Percentiles rank a stretch among this genome's conserved stretches.
phyloP scores from a whole-genome alignment of 208 protist species.

The Baffinella frigidus region DNA sequence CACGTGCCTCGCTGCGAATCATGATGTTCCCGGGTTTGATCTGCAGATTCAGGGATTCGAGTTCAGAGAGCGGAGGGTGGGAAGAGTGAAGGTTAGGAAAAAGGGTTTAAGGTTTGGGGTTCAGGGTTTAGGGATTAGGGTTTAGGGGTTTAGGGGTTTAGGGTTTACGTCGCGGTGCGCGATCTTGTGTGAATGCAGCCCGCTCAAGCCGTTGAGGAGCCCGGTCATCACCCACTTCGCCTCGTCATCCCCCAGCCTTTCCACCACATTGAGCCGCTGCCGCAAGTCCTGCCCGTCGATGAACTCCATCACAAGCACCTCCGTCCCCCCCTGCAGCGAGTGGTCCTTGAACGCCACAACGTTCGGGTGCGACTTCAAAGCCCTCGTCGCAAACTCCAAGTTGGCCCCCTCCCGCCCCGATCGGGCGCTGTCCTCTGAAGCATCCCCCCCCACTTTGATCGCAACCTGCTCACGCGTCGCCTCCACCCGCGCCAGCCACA shows the following conservation, averaged over 20 bases:
- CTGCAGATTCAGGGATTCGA: no score
- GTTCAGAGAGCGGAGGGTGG: no score
- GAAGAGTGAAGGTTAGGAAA: no score
- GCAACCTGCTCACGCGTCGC: no score
- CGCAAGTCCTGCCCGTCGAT: background rate
- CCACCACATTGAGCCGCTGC: background rate
- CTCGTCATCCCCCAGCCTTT: background rate
- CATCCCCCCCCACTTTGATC: background rate
- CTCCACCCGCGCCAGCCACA: background rate
- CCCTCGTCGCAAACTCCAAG: background rate
- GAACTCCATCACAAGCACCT: background rate
- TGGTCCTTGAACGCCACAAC: background rate
- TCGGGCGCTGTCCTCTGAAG: background rate
- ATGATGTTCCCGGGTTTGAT: background rate
- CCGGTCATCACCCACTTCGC: background rate
- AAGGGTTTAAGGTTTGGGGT: no score
- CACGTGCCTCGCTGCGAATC: background rate
- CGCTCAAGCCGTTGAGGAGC: background rate
- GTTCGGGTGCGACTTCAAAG: background rate
- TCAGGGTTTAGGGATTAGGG: no score
- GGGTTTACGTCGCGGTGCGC: slow-evolving; percentile 6
- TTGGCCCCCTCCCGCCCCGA: background rate
- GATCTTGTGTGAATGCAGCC: background rate
- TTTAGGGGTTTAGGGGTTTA: no score
- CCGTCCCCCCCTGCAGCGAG: background rate